A percentile compares a stretch with the other conserved stretches of the same genome.
phyloP scores from a whole-genome alignment of 2,329 filamentous ascomycete genomes.

The Diaporthe batatas region DNA sequence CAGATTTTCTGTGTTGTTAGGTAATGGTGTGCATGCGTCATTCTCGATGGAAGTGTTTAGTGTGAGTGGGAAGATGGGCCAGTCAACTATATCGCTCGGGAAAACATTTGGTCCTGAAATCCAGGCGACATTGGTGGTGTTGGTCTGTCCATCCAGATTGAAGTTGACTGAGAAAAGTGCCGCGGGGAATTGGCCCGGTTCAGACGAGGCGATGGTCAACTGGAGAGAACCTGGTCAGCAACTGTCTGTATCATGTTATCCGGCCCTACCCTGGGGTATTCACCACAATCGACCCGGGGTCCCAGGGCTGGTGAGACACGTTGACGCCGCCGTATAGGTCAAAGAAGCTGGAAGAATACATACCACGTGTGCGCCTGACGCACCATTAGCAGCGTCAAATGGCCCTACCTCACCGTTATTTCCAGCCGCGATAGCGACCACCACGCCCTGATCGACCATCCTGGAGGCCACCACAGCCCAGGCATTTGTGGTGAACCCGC shows the following conservation, averaged over 20 bases:
- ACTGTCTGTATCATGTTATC: not conserved
- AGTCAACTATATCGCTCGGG: conserved; percentile 17
- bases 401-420: conserved; percentile 35
- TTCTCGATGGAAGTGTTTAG: conserved; percentile 40
- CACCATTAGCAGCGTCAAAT: conserved; percentile 32
- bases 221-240: not conserved
- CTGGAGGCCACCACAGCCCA: conserved; percentile 42
- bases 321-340: conserved; percentile 17
- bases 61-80: conserved; percentile 41
- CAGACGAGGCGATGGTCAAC: conserved; percentile 22
- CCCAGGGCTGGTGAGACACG: not conserved
- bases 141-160: conserved; percentile 11
- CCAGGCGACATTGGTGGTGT: conserved; percentile 6
- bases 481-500: conserved; percentile 39
- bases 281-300: not conserved
- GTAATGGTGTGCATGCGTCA: conserved; percentile 54
- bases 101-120: conserved; percentile 13
- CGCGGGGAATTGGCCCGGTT: conserved; percentile 5
- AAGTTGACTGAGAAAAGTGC: conserved; percentile 12
- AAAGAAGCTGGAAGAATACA: not conserved
- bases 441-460: conserved; percentile 37
- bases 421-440: conserved; percentile 38
- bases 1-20: conserved; percentile 44
- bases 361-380: conserved; percentile 35
- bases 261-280: not conserved